A percentile compares a stretch with the other conserved stretches of the same genome.
Conservation (phyloP, 2,329 filamentous ascomycete genomes). For the Beauveria brongniartii region DNA sequence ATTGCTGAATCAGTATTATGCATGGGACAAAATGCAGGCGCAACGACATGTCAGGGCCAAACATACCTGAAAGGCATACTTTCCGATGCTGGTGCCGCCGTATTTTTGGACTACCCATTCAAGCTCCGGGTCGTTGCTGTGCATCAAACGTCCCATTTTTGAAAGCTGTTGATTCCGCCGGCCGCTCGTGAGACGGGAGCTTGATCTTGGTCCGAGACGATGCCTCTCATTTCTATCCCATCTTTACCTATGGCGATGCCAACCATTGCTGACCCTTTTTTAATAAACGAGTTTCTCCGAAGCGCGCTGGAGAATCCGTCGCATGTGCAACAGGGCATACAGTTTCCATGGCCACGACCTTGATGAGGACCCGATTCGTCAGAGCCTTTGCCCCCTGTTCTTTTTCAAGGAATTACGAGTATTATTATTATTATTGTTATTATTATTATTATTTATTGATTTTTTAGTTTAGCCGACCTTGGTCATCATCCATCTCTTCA, state of each 20-base stretch:
- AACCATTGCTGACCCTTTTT: background rate
- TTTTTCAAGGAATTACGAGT: background rate
- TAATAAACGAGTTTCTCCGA: background rate
- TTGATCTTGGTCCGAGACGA: too few species aligned
- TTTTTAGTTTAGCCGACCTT: too few species aligned
- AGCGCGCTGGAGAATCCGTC: background rate
- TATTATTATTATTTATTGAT: too few species aligned
- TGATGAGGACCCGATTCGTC: background rate
- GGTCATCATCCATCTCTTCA: background rate
- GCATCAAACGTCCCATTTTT: background rate
- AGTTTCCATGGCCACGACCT: background rate
- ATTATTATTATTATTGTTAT: too few species aligned
- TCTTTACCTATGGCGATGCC: background rate
- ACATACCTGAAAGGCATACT: background rate
- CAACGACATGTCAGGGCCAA: background rate
- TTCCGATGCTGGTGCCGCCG: conserved; percentile 8
- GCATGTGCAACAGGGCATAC: background rate
- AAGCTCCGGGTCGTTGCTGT: background rate
- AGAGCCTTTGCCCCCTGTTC: background rate
- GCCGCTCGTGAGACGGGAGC: too few species aligned
- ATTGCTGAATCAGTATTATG: background rate
- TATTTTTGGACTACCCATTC: conserved; percentile 3
- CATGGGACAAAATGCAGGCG: background rate
- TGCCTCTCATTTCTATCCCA: too few species aligned
- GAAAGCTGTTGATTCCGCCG: background rate